A percentile compares a stretch with the other conserved stretches of the same genome.
phyloP scores from a whole-genome alignment of 1,139 yeast species.

The Geotrichum candidum region DNA sequence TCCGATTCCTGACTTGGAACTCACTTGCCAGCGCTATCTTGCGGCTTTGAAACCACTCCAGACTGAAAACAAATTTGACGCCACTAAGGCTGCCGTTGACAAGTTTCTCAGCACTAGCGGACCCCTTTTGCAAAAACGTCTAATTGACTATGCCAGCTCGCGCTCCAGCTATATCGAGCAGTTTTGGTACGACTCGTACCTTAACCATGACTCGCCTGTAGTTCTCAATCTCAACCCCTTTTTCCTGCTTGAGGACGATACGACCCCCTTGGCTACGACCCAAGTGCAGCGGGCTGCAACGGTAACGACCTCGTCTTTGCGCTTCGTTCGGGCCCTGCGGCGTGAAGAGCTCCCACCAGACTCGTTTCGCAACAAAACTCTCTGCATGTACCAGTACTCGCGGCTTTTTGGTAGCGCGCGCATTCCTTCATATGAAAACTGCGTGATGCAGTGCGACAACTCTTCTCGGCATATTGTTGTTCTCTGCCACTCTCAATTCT shows the following conservation, averaged over 20 bases:
- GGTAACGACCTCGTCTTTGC: conserved; percentile 67
- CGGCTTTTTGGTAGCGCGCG: conserved; percentile 81
- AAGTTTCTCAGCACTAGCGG: conserved; percentile 55
- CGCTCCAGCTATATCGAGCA: conserved; percentile 82
- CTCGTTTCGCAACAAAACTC: conserved; percentile 46
- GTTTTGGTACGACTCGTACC: conserved; percentile 86
- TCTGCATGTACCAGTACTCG: conserved; percentile 87
- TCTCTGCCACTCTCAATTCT: conserved; percentile 77
- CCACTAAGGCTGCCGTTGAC: conserved; percentile 55
- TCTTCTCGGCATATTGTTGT: conserved; percentile 75
- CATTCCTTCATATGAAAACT: conserved; percentile 73
- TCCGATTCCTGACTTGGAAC: conserved; percentile 69
- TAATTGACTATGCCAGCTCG: conserved; percentile 54
- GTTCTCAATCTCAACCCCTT: conserved; percentile 84
- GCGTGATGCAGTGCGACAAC: conserved; percentile 76
- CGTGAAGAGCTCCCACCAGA: conserved; percentile 71
- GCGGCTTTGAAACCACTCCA: conserved; percentile 64
- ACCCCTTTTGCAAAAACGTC: conserved; percentile 54
- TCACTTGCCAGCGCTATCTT: conserved; percentile 59
- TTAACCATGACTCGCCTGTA: conserved; percentile 78
- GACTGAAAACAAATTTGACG: conserved; percentile 59
- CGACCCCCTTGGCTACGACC: conserved; percentile 64
- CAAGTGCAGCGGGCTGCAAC: conserved; percentile 80
- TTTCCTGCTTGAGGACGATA: conserved; percentile 82
- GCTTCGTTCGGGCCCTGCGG: conserved; percentile 73